Conservation (phyloP, 805 yeast species). For the Hanseniaspora singularis region DNA sequence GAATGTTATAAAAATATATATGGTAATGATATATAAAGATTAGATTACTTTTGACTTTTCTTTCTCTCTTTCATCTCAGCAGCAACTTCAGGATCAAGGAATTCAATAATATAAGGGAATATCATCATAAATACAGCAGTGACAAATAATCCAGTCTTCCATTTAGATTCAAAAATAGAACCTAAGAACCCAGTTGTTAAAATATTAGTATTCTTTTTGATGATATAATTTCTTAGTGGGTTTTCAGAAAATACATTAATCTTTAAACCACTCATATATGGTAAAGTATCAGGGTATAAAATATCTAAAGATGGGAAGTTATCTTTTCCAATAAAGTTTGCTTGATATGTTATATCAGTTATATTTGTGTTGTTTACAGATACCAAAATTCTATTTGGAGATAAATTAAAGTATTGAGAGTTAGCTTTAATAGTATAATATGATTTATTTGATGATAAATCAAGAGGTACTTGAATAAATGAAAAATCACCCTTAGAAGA, state of each 20-base stretch:
- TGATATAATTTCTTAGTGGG: constrained; percentile 29
- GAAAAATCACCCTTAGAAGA: constrained; percentile 23
- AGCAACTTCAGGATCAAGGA: constrained; percentile 34
- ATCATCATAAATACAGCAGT: constrained; percentile 25
- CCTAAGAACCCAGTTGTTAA: constrained; percentile 31
- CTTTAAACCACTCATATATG: constrained; percentile 21
- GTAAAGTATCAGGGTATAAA: constrained; percentile 25
- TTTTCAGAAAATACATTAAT: constrained; percentile 22
- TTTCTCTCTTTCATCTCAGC: constrained; percentile 27
- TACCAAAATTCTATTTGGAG: constrained; percentile 27
- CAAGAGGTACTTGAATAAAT: constrained; percentile 24
- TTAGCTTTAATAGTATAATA: constrained; percentile 24
- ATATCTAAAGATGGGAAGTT: constrained; percentile 28
- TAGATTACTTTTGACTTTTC: constrained; percentile 13
- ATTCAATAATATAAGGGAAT: constrained; percentile 31
- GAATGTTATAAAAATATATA: too few relatives aligned
- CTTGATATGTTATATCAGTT: constrained; percentile 21
- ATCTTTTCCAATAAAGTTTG: constrained; percentile 28
- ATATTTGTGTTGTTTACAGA: constrained; percentile 17
- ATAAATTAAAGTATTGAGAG: constrained; percentile 27
- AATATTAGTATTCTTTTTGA: constrained; percentile 27
- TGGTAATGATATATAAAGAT: neutral
- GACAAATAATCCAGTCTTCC: constrained; percentile 25
- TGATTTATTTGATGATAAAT: constrained; percentile 22
- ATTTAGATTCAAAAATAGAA: constrained; percentile 29